phyloP scores from a whole-genome alignment of 2,329 filamentous ascomycete species.

The Paradendryphiella salina region DNA sequence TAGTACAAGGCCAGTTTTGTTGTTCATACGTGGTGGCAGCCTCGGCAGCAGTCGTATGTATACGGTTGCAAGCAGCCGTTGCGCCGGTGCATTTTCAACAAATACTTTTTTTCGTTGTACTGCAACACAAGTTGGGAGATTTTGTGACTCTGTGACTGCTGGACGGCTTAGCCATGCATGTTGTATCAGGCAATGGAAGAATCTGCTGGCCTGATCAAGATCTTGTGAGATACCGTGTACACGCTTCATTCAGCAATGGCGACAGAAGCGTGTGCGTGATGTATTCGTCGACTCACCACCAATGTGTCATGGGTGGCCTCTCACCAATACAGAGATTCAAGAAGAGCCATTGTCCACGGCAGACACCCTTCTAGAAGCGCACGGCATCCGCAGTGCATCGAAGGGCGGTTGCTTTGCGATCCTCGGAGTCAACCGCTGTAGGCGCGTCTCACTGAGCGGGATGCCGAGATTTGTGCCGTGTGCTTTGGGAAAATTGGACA shows the following conservation, averaged over 20 bases:
- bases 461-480: constrained; percentile 6
- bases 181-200: background rate
- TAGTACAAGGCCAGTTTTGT: constrained; percentile 2
- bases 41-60: constrained; percentile 1
- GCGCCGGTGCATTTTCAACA: constrained; percentile 1
- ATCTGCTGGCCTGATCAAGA: background rate
- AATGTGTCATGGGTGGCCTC: no score
- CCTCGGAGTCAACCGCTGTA: background rate
- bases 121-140: constrained; percentile 2
- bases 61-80: constrained; percentile 10
- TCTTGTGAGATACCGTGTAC: background rate
- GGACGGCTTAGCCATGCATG: constrained; percentile 1
- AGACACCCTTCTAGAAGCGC: background rate
- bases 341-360: background rate
- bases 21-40: constrained; percentile 1
- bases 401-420: background rate
- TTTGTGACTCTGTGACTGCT: constrained; percentile 3
- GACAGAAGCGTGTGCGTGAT: no score
- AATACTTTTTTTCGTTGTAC: constrained; percentile 2
- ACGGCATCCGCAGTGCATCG: background rate
- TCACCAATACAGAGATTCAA: no score
- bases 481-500: background rate
- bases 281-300: no score
- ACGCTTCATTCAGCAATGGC: background rate
- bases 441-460: background rate